Base-by-base conservation (phyloP, 2,329 filamentous ascomycete species). In the Pseudogymnoascus sp. region DNA sequence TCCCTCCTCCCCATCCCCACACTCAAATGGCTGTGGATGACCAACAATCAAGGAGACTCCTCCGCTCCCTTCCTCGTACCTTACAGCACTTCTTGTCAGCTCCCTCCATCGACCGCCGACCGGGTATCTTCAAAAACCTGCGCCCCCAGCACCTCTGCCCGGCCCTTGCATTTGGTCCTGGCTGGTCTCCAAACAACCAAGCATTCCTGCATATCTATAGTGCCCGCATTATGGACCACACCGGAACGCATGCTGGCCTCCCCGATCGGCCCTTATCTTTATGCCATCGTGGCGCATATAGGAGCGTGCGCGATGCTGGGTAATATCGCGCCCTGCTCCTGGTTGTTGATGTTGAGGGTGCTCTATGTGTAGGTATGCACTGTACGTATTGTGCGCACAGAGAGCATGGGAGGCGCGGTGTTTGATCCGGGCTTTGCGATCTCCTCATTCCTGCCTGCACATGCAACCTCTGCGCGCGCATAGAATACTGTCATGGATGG, bases 251-350 rank as follows among this genome's bases (percentile, higher is more conserved):
- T 18, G 25, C 8, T 12, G 11, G 25, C 4, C 25, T 52, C 45
- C 45, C 45, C 45, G 45, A 52, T 52, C 45, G 45, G 45, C 45
- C 45, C 45, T 31, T 52, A 31, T 52, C 45, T 31, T 52, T 18
- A 31, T 52, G 45, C 25, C 25, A 55, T 55, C 25, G 45, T 9
- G 12, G 14, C 8, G 25, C 45, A 31, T 12, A 16, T 5, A 55
- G 45, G 45, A 55, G 45, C 45, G 25, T 55, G 45, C 45, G 25
- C 45, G n/a, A 55, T 55, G 45, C 25, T 55, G 9, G 25, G 45
- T 33, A 55, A 55, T 55, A 55, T 55, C 25, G 45, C 25, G 8
- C 14, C n/a, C n/a, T 28, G 4, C 25, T 49, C 45, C 45, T 55
- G 9, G 4, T 6, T 31, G n/a, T n/a, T 52, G 45, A 7, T 31